Evolutionary conservation across 164 flowering plant species (phyloP), one percentile per base, ranked within the genome.

Genomic region (Tinospora cordifolia): DNA sequence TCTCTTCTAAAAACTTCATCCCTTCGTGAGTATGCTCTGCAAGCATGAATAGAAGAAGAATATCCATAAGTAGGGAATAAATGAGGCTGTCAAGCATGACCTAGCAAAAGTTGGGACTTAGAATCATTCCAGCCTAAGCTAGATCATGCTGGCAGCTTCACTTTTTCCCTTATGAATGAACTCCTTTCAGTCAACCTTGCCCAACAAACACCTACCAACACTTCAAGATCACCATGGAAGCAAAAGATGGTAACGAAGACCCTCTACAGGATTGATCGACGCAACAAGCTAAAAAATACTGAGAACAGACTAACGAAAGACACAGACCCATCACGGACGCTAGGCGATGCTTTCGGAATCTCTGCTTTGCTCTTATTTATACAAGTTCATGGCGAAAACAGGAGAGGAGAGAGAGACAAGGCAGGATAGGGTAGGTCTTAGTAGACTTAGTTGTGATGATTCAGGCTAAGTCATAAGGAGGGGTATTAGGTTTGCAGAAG

Each of bases 101-200:
- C 94, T 87, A 87, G 83, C 83, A 41, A 69, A 74, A 79, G 86
- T 74, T 83, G 72, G 12, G 12, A 39, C 79, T 0, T 57, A 0
- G 27, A 11, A 12, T 41, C 5, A 26, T 30, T 24, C 81, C 73
- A 81, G 67, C 85, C 74, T 74, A 57, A 81, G 83, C 73, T 85
- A 90, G 95, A 90, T 87, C 95, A 90, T 88, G 92, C 92, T 90
- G 92, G 92, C 95, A 90, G 95, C 95, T 87, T 90, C 95, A 90
- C 92, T 82, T 85, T 39, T 90, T 90, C 94, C 88, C 71, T 76
- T 47, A 19, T 14, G 54, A 47, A 47, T 17, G 1, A 2, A 12
- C 1, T 51, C 58, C 0, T 15, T 19, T 14, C 0, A 51, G 22
- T 14, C 3, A 1, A 21, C 6, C 44, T 40, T 40, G 71, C 58